Evolutionary conservation across 176 grass and related monocot genomes (phyloP).

Genomic region (Cenchrus fungigraminus): DNA sequence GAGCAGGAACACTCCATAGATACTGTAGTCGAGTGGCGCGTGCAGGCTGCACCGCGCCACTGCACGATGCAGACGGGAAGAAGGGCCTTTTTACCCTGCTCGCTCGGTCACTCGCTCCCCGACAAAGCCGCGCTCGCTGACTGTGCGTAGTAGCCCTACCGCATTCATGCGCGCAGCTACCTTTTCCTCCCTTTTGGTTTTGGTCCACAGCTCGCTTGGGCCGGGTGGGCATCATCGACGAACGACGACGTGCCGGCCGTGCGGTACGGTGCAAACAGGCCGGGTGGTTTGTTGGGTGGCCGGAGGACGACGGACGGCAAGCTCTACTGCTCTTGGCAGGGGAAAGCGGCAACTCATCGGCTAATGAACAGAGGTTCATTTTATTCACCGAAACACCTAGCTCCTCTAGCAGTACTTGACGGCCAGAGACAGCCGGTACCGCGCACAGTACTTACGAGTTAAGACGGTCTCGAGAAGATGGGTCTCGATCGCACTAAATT

Average conservation of each 20-base stretch:
- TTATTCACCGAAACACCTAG: not conserved
- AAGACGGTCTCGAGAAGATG: not conserved
- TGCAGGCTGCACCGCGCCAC: not conserved
- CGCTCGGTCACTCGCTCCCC: not conserved
- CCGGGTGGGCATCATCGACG: not conserved
- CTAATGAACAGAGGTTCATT: not conserved
- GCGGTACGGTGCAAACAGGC: not conserved
- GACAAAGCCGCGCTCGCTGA: conserved; percentile 34
- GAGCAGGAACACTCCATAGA: not conserved
- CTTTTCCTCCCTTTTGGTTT: not conserved
- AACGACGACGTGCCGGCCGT: not conserved
- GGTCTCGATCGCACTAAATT: not conserved
- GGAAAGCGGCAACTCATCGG: not conserved
- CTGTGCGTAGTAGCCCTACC: not conserved
- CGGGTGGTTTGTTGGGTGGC: not conserved
- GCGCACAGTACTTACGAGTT: not conserved
- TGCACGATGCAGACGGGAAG: not conserved
- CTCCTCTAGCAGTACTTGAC: not conserved
- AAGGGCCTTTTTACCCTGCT: not conserved
- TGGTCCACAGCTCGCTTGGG: conserved; percentile 34
- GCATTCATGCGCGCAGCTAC: conserved; percentile 38
- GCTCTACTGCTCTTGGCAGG: not conserved
- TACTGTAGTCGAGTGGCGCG: not conserved
- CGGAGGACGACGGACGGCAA: not conserved
- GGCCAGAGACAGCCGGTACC: not conserved